Percentiles rank a stretch among this genome's conserved stretches.
Evolutionary conservation across 352 stramenopile species (phyloP).

Genomic region (Globisporangium okanoganense): DNA sequence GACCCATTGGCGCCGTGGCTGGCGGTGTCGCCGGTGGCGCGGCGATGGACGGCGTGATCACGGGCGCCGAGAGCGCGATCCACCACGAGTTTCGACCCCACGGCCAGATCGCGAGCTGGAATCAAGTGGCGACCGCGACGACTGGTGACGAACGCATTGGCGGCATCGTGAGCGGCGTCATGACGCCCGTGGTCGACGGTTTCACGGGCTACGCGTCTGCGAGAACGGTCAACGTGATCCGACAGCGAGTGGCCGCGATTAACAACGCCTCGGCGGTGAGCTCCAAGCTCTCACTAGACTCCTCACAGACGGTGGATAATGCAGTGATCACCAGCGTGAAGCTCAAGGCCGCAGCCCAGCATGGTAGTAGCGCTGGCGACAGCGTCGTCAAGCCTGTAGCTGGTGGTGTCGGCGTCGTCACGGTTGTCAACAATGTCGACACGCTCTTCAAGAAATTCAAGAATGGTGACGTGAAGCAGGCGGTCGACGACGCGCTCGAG

Average conservation of each 20-base stretch:
- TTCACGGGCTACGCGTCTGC: neutral
- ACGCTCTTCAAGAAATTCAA: neutral
- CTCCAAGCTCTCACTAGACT: neutral
- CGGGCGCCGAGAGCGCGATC: conserved; percentile 10
- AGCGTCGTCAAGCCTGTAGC: neutral
- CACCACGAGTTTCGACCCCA: conserved; percentile 10
- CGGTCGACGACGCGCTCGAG: conserved; percentile 1
- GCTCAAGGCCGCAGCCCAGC: neutral
- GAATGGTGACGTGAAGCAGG: neutral
- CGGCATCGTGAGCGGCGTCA: neutral
- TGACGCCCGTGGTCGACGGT: neutral
- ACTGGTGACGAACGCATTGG: neutral
- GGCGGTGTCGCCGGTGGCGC: conserved; percentile 7
- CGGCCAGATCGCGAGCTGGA: conserved; percentile 12
- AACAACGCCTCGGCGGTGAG: neutral
- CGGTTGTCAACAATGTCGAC: neutral
- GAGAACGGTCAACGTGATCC: neutral
- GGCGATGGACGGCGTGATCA: conserved; percentile 14
- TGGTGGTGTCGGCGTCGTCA: neutral
- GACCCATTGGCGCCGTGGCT: conserved; percentile 10
- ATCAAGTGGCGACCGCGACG: neutral
- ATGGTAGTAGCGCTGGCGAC: neutral
- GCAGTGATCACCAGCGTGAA: neutral
- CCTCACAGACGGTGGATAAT: neutral
- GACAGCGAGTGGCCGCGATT: neutral